Evolutionary conservation across 345 rosid genomes (phyloP), one percentile per base, ranked within the genome.

Genomic region (Firmiana major): DNA sequence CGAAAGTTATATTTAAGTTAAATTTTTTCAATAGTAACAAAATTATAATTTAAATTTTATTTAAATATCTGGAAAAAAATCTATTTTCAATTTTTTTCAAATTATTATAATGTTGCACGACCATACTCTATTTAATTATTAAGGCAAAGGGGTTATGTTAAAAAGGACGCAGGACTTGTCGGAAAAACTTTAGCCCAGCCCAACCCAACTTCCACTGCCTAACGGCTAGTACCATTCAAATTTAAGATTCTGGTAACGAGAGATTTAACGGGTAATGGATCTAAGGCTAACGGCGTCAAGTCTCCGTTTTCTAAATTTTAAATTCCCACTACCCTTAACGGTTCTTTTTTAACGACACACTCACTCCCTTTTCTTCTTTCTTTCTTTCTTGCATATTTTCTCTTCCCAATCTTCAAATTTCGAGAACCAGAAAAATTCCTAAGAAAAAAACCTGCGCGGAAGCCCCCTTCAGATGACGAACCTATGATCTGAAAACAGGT

Each of bases 251-350:
- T 1, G 66, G 66, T 31, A 45, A 22, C 24, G 12, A 24, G 3
- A 22, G 9, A 45, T 3, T 3, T 12, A 45, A 43, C 34, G 53
- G n/a, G 12, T 11, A 43, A 22, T 4, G 1, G 55, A 45, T 68
- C 55, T 9, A 45, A 46, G 53, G 19, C 38, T 46, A 68, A 68
- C 72, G 55, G n/a, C 54, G 40, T 48, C 57, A 69, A 26, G 7
- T 69, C 40, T 24, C 58, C 58, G 57, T 46, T 40, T n/a, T 0
- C 24, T 13, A 24, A 26, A 13, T 24, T 46, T 69, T 16, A 48
- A 69, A 69, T 69, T 69, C 57, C 17, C 73, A 1, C 28, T 3
- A 7, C 54, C 73, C 40, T 69, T 28, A 69, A 69, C 73, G 42
- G 57, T 57, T 69, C 40, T 48, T 46, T 69, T 26, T 15, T 12